Percentiles rank a stretch among this genome's conserved stretches.
phyloP scores from a whole-genome alignment of 345 rosid species.

The Erysimum cheiranthoides region DNA sequence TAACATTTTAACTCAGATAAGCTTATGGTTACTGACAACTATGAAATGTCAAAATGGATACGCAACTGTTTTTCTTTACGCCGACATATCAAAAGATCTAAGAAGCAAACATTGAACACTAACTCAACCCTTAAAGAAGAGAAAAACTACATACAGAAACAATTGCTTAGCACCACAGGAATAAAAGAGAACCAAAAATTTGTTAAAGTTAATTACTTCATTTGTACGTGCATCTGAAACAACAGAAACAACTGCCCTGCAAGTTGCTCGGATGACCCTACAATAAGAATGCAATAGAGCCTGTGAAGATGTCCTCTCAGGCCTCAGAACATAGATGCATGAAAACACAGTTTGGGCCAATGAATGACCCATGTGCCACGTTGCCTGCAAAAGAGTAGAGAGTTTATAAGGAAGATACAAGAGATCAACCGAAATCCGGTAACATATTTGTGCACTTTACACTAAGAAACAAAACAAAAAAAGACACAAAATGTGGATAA shows the following conservation, averaged over 20 bases:
- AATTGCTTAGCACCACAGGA: conserved; percentile 27
- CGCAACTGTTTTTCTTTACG: not conserved
- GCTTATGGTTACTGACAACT: conserved; percentile 23
- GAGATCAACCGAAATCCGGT: conserved; percentile 15
- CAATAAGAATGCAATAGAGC: conserved; percentile 88
- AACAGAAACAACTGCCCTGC: conserved; percentile 91
- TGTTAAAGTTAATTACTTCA: conserved; percentile 89
- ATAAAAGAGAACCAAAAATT: conserved; percentile 44
- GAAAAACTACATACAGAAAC: not conserved
- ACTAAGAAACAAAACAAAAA: not conserved
- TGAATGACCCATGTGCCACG: conserved; percentile 99
- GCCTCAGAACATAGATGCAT: conserved; percentile 91
- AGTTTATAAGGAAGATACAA: conserved; percentile 30
- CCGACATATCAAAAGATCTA: conserved; percentile 18
- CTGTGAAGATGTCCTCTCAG: conserved; percentile 87
- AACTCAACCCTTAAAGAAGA: conserved; percentile 1
- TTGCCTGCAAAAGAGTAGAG: conserved; percentile 68
- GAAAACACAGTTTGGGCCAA: conserved; percentile 99
- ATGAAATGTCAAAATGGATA: conserved; percentile 13
- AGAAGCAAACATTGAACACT: conserved; percentile 7
- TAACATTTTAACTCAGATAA: conserved; percentile 24
- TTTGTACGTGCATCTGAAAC: conserved; percentile 98
- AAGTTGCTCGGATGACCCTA: conserved; percentile 84
- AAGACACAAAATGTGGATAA: not conserved
- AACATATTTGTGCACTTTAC: not conserved